Conservation (phyloP, 75 land plant genomes). For the Selaginella moellendorffii region DNA sequence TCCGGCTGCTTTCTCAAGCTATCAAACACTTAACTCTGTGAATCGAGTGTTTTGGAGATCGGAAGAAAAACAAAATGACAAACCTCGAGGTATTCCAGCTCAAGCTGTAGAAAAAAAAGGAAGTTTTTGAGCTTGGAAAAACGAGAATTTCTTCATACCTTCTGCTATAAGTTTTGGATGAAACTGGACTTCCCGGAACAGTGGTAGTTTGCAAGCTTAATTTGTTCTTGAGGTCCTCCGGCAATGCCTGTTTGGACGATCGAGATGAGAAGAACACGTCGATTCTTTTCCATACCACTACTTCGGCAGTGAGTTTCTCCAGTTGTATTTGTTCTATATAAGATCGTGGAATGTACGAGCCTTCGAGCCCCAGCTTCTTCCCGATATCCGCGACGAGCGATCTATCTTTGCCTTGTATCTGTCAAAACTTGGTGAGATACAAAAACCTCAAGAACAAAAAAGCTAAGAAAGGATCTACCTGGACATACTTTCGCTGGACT, state of each 20-base stretch:
- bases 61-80: not conserved
- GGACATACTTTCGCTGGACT: constrained; percentile 56
- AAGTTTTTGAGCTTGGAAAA: not conserved
- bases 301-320: constrained; percentile 76
- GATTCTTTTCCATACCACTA: constrained; percentile 9
- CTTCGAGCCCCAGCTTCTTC: constrained; percentile 62
- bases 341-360: constrained; percentile 72
- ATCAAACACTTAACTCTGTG: too few relatives aligned
- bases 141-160: constrained; percentile 38
- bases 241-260: constrained; percentile 13
- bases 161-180: constrained; percentile 36
- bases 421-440: not conserved
- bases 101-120: not conserved
- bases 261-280: not conserved
- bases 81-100: not conserved
- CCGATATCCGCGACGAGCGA: constrained; percentile 40
- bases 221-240: constrained; percentile 58
- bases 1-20: too few relatives aligned
- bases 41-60: not conserved
- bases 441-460: not conserved
- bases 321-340: constrained; percentile 91
- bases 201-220: constrained; percentile 52
- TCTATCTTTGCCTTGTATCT: constrained; percentile 88
- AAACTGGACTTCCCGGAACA: constrained; percentile 39
- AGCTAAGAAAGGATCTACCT: constrained; percentile 24